These are phyloP conservation scores for Cucumis cinereus DNA, from an alignment of 306 rosid species.

Conservation along the genomic window DNA sequence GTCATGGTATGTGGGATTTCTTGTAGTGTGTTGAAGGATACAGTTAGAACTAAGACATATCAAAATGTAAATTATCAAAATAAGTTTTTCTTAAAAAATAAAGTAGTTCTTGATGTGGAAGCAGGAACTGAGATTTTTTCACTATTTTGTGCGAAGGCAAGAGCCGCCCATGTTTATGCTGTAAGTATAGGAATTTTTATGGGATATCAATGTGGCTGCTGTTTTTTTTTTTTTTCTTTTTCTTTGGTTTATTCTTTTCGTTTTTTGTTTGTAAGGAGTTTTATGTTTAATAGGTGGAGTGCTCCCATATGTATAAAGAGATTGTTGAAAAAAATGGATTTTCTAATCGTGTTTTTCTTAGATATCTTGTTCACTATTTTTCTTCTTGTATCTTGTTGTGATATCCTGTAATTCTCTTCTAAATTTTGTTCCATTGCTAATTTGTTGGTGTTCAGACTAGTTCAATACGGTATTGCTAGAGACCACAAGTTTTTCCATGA, in stretches of 20 bases:
- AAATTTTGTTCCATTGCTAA: no score
- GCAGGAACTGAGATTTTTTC: constrained; percentile 98
- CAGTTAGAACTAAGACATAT: no score
- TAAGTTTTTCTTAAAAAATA: constrained; percentile 62
- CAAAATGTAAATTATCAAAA: constrained; percentile 94
- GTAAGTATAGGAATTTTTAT: constrained; percentile 22
- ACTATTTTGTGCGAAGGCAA: constrained; percentile 90
- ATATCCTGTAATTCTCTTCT: not conserved
- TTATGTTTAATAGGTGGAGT: constrained; percentile 93
- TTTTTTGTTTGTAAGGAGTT: not conserved
- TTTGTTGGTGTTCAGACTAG: no score
- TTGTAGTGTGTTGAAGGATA: no score
- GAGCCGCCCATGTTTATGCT: constrained; percentile 90
- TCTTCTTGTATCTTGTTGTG: not conserved
- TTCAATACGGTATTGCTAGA: no score
- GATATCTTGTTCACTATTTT: not conserved
- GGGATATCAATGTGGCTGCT: not conserved
- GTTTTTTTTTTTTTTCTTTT: not conserved
- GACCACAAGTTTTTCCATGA: no score
- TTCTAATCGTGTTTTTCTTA: constrained; percentile 44
- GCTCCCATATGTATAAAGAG: constrained; percentile 90
- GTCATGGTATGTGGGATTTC: no score
- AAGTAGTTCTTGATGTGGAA: constrained; percentile 96
- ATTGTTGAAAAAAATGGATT: constrained; percentile 76
- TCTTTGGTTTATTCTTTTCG: not conserved